Base-by-base conservation (phyloP, 352 stramenopile genomes). In the Phytophthora cryptogea region DNA sequence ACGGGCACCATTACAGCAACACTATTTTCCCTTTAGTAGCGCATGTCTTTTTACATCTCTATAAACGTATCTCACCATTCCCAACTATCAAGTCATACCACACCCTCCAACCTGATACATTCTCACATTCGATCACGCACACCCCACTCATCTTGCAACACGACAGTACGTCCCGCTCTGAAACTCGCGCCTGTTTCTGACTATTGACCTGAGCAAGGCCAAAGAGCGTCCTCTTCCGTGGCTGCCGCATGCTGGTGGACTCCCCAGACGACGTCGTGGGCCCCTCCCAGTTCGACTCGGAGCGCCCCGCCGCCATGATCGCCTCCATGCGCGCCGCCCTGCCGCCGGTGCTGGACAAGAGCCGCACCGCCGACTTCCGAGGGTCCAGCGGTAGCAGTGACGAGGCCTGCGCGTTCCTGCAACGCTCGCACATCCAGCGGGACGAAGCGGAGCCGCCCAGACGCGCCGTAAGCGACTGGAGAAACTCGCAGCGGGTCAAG, bases 241-340 rank as follows among this genome's bases (percentile, higher is more conserved):
- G 20, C 57, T 65, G 44, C 33, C 40, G 42, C 52, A 73, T 78
- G 66, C 62, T 72, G 39, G 55, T 76, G 53, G 70, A 76, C 43
- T 31, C 55, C 17, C 53, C 65, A 47, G 70, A 79, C 54, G 65
- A 70, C 58, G 63, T 63, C 23, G 63, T 63, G 41, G 58, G 64
- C 14, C 31, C 49, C 33, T 68, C 59, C 27, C 59, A 75, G 36
- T 66, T 73, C 31, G 57, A 68, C 44, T 54, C 57, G 11, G 42
- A 64, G 9, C 11, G 44, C 28, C 46, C 37, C 5, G 43, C 26
- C 4, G 30, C 46, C 11, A 55, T 64, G 41, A 67, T 74, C 23
- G 42, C 59, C 48, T 37, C 66, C 28, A 33, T 59, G 33, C 59
- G 41, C 31, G 20, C 46, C 4, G 39, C 54, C 6, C 46, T 57